Evolutionary conservation across 2,329 filamentous ascomycete genomes (phyloP), one percentile per base, ranked within the genome.

Genomic region (Chaetomium sp.): DNA sequence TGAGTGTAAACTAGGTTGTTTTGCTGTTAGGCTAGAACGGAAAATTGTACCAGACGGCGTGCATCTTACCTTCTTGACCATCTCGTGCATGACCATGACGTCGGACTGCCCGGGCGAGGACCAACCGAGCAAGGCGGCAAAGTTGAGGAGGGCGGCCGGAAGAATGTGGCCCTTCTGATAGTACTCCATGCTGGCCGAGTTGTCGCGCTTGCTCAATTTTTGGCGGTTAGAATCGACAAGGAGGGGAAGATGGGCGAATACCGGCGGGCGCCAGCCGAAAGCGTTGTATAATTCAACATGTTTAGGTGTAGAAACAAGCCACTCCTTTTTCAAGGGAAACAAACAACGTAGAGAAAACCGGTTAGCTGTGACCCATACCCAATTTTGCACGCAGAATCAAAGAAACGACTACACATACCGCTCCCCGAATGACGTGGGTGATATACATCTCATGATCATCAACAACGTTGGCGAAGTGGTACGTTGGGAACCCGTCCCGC

Each of bases 391-490:
- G n/a, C 8, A 5, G 19, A 27, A 27, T 27, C 19, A 3, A 27
- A 27, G 19, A 27, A 27, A 27, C 19, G 19, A 27, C 19, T 27
- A 27, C 19, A 38, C 79, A 65, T 72, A 88, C 86, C 33, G 87
- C 86, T 52, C 92, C 94, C 43, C 94, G 85, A 56, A 99, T 88
- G 11, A 99, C 94, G 70, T 97, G 92, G 0, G 91, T 96, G 62
- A 99, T 95, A 57, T 89, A 76, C 94, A 99, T 99, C 58, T 87
- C 77, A 69, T 96, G 89, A 67, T 99, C 94, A 67, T 99, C 94
- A 4, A 99, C 86, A 7, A 99, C 92, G 67, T 97, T 99, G 4
- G 94, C 94, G 59, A 99, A 86, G 70, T 99, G 94, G 67, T 99
- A 99, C 0, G 95, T 99, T 0, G 94, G 94, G 61, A 88, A 88